Conservation (phyloP, 805 yeast species). For the Lipomyces chichibuensis region DNA sequence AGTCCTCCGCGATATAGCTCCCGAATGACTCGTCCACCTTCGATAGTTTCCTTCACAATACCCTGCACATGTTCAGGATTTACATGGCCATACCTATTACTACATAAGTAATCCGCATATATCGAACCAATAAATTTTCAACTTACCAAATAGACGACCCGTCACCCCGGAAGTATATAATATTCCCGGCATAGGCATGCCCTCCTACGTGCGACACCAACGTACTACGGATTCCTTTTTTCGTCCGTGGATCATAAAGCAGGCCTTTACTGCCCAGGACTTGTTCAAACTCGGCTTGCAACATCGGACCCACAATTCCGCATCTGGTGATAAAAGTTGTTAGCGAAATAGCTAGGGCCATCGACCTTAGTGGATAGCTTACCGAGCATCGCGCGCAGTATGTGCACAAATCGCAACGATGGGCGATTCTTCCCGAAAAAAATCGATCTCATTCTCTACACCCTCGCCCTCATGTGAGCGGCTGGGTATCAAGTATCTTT, state of each 20-base stretch:
- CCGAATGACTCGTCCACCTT: slow-evolving; percentile 54
- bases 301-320: slow-evolving; percentile 65
- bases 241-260: slow-evolving; percentile 35
- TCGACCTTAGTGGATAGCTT: not conserved
- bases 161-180: slow-evolving; percentile 55
- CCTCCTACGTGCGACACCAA: slow-evolving; percentile 80
- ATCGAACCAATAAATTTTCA: not conserved
- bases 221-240: slow-evolving; percentile 48
- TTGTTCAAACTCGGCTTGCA: slow-evolving; percentile 53
- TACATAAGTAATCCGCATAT: not conserved
- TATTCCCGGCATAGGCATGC: slow-evolving; percentile 83
- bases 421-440: slow-evolving; percentile 24
- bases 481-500: slow-evolving; percentile 33
- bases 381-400: slow-evolving; percentile 54
- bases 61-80: slow-evolving; percentile 68
- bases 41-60: slow-evolving; percentile 59
- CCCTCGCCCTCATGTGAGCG: slow-evolving; percentile 41
- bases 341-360: not conserved
- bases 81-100: slow-evolving; percentile 78
- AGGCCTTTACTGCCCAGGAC: slow-evolving; percentile 48
- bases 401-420: slow-evolving; percentile 69
- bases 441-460: slow-evolving; percentile 13
- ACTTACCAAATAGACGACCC: slow-evolving; percentile 45
- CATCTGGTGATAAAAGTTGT: slow-evolving; percentile 50
- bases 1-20: slow-evolving; percentile 51